Percentiles rank a stretch among this genome's conserved stretches.
phyloP scores from a whole-genome alignment of 306 rosid species.

The Lagenaria siceraria region DNA sequence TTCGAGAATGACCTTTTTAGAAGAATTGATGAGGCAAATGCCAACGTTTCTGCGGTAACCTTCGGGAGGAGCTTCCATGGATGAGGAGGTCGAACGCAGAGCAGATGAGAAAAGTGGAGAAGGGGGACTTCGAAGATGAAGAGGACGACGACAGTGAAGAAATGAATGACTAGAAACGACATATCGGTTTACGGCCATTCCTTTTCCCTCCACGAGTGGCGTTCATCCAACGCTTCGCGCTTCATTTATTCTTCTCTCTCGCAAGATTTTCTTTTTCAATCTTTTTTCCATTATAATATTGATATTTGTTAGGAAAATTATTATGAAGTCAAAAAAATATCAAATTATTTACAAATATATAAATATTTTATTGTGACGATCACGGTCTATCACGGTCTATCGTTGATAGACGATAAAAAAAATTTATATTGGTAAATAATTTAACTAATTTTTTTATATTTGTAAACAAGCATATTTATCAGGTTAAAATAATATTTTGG shows the following conservation, averaged over 20 bases:
- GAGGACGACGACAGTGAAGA: conserved; percentile 7
- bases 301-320: too few species aligned
- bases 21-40: conserved; percentile 54
- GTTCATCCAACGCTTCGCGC: not conserved
- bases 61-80: conserved; percentile 79
- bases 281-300: not conserved
- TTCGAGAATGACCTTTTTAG: conserved; percentile 35
- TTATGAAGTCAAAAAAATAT: too few species aligned
- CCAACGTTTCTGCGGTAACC: conserved; percentile 80
- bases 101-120: not conserved
- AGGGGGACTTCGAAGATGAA: not conserved
- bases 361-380: too few species aligned
- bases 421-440: too few species aligned
- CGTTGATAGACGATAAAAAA: too few species aligned
- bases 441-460: too few species aligned
- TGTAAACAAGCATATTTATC: too few species aligned
- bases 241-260: not conserved
- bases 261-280: not conserved
- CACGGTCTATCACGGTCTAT: too few species aligned
- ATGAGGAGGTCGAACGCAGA: conserved; percentile 14
- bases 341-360: too few species aligned
- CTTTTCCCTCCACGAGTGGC: not conserved
- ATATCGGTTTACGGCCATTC: conserved; percentile 8
- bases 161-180: not conserved
- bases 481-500: too few species aligned